Evolutionary conservation across 768 basidiomycete genomes (phyloP).

Genomic region (Collybia mongolica): DNA sequence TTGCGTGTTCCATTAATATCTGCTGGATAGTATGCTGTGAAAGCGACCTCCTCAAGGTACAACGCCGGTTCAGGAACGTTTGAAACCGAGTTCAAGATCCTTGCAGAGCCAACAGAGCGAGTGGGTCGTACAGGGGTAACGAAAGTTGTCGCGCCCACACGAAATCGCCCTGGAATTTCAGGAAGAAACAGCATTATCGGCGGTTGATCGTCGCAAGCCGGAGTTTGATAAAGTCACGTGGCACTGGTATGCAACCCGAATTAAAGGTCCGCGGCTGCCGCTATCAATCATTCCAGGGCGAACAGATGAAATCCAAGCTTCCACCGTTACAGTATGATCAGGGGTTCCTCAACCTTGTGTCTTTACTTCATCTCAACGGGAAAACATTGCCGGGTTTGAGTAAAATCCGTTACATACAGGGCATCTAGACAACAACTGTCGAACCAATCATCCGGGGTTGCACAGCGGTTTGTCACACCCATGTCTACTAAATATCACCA

Average conservation of each 20-base stretch:
- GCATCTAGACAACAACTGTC: too few species aligned
- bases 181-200: slow-evolving; percentile 44
- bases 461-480: too few species aligned
- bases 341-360: too few species aligned
- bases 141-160: slow-evolving; percentile 62
- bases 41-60: slow-evolving; percentile 58
- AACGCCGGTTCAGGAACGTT: slow-evolving; percentile 41
- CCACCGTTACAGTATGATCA: too few species aligned
- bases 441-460: too few species aligned
- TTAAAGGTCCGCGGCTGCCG: background rate
- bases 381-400: too few species aligned
- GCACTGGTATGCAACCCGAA: background rate
- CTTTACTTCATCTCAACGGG: too few species aligned
- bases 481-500: too few species aligned
- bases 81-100: slow-evolving; percentile 26
- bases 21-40: slow-evolving; percentile 67
- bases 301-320: background rate
- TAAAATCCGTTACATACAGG: too few species aligned
- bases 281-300: background rate
- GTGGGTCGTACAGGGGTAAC: slow-evolving; percentile 40
- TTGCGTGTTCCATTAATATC: slow-evolving; percentile 29
- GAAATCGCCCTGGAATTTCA: slow-evolving; percentile 41
- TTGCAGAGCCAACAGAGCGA: slow-evolving; percentile 38
- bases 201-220: background rate
- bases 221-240: background rate